These are phyloP conservation scores for Hamigera avellanea DNA, from an alignment of 495 filamentous ascomycete species.

Conservation along the genomic window DNA sequence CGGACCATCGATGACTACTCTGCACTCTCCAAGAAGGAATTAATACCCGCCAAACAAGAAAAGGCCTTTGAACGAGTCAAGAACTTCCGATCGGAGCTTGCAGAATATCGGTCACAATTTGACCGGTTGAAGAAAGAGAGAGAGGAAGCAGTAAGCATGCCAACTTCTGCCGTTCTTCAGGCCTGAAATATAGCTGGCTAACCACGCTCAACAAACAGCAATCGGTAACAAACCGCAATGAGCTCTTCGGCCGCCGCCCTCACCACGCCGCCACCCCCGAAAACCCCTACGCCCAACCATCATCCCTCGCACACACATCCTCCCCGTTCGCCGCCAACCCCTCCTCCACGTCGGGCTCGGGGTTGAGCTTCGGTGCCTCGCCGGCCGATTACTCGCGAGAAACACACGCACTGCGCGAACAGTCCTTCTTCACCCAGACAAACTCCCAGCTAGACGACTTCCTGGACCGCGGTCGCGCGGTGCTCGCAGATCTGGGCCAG, in stretches of 20 bases:
- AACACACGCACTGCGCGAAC: slow-evolving; percentile 77
- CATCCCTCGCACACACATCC: slow-evolving; percentile 29
- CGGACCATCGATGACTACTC: slow-evolving; percentile 93
- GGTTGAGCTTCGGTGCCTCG: slow-evolving; percentile 40
- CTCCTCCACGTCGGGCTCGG: slow-evolving; percentile 24
- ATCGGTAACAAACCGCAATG: slow-evolving; percentile 61
- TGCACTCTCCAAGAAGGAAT: slow-evolving; percentile 71
- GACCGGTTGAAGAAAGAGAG: slow-evolving; percentile 61
- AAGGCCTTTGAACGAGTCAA: slow-evolving; percentile 80
- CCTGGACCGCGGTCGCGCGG: slow-evolving; percentile 78
- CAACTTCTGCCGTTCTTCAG: no score
- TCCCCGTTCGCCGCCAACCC: slow-evolving; percentile 23
- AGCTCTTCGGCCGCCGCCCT: slow-evolving; percentile 83
- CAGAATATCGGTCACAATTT: slow-evolving; percentile 66
- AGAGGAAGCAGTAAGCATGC: slow-evolving; percentile 62
- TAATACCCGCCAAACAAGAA: slow-evolving; percentile 75
- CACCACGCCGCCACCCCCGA: slow-evolving; percentile 82
- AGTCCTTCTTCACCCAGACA: slow-evolving; percentile 71
- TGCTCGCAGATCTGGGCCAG: slow-evolving; percentile 76
- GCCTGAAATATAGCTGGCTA: no score
- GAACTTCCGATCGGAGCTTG: slow-evolving; percentile 73
- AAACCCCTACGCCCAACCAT: slow-evolving; percentile 72
- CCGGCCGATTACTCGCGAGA: slow-evolving; percentile 57
- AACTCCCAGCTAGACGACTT: slow-evolving; percentile 84
- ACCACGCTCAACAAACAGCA: slow-evolving; percentile 24